Base-by-base conservation (phyloP, 169 alveolate species). In the Eimeria maxima region DNA sequence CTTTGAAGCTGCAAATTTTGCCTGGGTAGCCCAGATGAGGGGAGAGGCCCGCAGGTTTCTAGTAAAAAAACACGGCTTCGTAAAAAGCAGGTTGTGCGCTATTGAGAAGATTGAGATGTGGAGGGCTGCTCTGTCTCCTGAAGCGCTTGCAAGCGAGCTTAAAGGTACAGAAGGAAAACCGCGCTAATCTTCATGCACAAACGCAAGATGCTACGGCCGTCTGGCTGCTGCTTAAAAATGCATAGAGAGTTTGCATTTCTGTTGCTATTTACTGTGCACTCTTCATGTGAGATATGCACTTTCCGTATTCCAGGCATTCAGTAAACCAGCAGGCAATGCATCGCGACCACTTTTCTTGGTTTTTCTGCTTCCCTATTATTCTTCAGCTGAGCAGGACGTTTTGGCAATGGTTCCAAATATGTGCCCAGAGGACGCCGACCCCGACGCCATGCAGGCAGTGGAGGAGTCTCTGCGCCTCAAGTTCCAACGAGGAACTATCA, bases 41-140 rank as follows among this genome's bases (percentile, higher is more conserved):
- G 83, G 67, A 11, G 95, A 71, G 55, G 60, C 93, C 74, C 80
- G 97, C 24, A 27, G 97, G 24, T 95, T 89, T 22, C 90, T 95
- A 7, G 97, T 90, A 20, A 95, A 95, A 81, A 95, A 95, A 24
- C 95, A 90, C 38, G 95, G 97, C 53, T 95, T 84, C 38, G 90
- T 71, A 22, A 95, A 95, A 69, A 45, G 95, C 27, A 50, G 97
- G 22, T 69, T 89, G 73, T 81, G 84, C 60, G 97, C 97, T 4
- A 67, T 95, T 22, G 97, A 89, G 71, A 88, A 88, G 69, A 76
- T 95, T 22, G 93, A 76, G 45, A 74, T 7, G 27, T 90, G 97
- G 97, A 73, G 95, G 50, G 71, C 83, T 7, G 73, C 78, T 0
- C 80, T 95, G 65, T 63, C 93, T 24, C 95, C 95, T 6, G 96